Percentiles rank a stretch among this genome's conserved stretches.
Conservation (phyloP, 306 rosid species). For the Castanea crenata region DNA sequence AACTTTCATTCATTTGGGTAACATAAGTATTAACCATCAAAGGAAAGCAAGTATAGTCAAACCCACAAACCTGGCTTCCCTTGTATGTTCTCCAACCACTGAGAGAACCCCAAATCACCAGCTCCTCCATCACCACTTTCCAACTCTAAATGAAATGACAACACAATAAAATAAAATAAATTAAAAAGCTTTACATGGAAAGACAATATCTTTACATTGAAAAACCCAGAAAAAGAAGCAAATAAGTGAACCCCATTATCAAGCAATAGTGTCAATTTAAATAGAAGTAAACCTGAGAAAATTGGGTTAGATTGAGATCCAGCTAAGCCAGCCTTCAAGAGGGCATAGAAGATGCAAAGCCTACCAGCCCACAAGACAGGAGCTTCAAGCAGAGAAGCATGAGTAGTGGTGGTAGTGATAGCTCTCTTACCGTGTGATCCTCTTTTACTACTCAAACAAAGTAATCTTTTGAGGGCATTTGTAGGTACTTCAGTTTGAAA, state of each 20-base stretch:
- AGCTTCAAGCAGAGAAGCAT: constrained; percentile 73
- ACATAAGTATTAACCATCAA: not conserved
- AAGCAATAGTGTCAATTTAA: not conserved
- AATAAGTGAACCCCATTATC: not conserved
- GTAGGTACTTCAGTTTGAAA: constrained; percentile 20
- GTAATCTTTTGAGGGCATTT: constrained; percentile 32
- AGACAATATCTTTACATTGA: not conserved
- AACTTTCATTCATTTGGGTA: not conserved
- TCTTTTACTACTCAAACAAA: constrained; percentile 22
- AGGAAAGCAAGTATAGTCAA: not conserved
- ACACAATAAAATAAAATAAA: not conserved
- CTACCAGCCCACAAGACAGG: constrained; percentile 88
- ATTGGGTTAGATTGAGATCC: constrained; percentile 85
- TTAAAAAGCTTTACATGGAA: not conserved
- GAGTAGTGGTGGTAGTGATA: not conserved
- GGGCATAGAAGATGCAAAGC: constrained; percentile 80
- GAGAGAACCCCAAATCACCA: constrained; percentile 86
- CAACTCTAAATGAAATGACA: constrained; percentile 49
- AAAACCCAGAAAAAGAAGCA: not conserved
- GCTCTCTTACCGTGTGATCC: constrained; percentile 4
- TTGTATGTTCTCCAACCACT: constrained; percentile 61
- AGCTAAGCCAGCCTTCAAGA: constrained; percentile 79
- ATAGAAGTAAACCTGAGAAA: constrained; percentile 56
- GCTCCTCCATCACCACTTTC: constrained; percentile 35
- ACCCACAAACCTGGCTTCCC: constrained; percentile 74